These are phyloP conservation scores for Mycena sanguinolenta DNA, from an alignment of 768 basidiomycete species.

Conservation along the genomic window DNA sequence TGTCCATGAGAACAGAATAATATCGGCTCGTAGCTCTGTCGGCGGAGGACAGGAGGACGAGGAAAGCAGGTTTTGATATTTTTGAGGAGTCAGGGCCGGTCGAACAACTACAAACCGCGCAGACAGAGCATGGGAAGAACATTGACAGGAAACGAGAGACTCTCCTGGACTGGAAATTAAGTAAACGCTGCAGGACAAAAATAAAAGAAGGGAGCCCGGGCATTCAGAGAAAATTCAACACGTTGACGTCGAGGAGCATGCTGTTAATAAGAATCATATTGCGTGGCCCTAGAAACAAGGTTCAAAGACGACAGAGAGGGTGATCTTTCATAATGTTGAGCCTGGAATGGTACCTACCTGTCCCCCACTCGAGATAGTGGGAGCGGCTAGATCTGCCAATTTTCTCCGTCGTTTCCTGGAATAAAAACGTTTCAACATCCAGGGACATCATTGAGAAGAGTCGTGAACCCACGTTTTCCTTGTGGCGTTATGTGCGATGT, in stretches of 20 bases:
- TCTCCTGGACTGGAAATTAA: conserved; percentile 3
- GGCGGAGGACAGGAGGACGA: not conserved
- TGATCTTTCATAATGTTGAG: no score
- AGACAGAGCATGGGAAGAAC: no score
- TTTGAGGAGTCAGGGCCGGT: no score
- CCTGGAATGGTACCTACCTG: no score
- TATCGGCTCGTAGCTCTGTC: not conserved
- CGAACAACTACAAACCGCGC: no score
- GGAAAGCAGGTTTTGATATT: not conserved
- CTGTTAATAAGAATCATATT: not conserved
- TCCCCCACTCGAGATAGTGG: conserved; percentile 54
- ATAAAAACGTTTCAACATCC: conserved; percentile 2
- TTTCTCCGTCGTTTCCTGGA: conserved; percentile 54
- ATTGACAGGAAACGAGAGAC: no score
- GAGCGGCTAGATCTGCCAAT: conserved; percentile 59
- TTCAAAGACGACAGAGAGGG: not conserved
- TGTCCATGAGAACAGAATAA: not conserved
- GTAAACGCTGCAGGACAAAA: not conserved
- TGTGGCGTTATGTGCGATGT: conserved; percentile 27
- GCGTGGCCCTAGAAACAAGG: not conserved
- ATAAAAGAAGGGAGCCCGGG: no score
- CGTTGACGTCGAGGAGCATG: conserved; percentile 12
- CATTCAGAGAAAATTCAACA: conserved; percentile 1
- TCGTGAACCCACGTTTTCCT: conserved; percentile 38
- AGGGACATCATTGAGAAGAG: not conserved